These are phyloP conservation scores for Cladophialophora immunda DNA, from an alignment of 2,329 filamentous ascomycete genomes.

Conservation along the genomic window DNA sequence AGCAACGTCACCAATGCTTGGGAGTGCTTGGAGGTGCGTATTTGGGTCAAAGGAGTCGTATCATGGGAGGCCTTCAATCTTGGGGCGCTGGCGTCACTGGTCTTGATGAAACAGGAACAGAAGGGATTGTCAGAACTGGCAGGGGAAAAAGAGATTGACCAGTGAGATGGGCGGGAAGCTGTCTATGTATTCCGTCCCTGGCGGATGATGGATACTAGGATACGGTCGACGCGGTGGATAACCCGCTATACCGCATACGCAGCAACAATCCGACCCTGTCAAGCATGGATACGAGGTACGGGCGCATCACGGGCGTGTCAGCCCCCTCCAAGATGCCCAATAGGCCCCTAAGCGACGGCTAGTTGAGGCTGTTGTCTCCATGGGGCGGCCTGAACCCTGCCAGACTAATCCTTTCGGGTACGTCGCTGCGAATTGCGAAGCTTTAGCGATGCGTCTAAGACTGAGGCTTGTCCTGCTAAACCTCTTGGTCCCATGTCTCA, in stretches of 20 bases:
- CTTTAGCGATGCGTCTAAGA: neutral
- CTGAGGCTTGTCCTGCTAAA: neutral
- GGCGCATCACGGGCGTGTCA: neutral
- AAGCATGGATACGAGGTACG: conserved; percentile 6
- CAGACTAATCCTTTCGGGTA: conserved; percentile 13
- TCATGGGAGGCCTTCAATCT: neutral
- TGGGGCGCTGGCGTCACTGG: neutral
- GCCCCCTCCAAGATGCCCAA: neutral
- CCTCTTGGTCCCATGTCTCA: neutral
- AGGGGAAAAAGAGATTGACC: neutral
- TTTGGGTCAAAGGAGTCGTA: neutral
- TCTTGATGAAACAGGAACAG: conserved; percentile 4
- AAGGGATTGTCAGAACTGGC: neutral
- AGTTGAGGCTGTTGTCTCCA: neutral
- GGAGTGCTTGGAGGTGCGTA: neutral
- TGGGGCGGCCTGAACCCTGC: neutral
- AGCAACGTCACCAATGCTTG: neutral
- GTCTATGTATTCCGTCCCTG: neutral
- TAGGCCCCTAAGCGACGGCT: neutral
- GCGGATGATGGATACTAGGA: no score
- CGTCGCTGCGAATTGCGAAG: neutral
- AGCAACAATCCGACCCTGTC: conserved; percentile 7
- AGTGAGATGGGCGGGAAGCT: neutral
- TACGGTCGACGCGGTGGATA: no score
- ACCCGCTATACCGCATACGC: conserved; percentile 6